Evolutionary conservation across 345 rosid species (phyloP).

Genomic region (Citrus australasica): DNA sequence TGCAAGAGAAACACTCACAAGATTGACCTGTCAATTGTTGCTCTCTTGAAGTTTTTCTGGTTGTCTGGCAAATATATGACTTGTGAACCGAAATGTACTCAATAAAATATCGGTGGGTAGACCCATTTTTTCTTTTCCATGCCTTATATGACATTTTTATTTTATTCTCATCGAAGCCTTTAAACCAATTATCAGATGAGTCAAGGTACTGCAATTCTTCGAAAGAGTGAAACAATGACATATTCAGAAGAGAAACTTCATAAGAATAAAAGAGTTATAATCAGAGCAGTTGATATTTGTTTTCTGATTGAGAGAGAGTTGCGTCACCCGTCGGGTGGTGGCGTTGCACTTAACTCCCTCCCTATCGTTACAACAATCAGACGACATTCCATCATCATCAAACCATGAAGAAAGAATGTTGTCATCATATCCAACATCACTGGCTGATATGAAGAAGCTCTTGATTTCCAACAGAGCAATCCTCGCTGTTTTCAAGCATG

Average conservation of each 20-base stretch:
- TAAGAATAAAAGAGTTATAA: no score
- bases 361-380: neutral
- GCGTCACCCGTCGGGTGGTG: neutral
- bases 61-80: no score
- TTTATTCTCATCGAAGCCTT: neutral
- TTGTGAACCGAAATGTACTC: no score
- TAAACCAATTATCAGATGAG: neutral
- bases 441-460: conserved; percentile 2
- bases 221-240: conserved; percentile 16
- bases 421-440: neutral
- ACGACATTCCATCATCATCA: no score
- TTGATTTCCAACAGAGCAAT: conserved; percentile 19
- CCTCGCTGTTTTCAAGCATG: conserved; percentile 14
- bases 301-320: neutral
- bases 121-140: no score
- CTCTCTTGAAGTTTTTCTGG: no score
- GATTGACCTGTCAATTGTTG: no score
- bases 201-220: neutral
- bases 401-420: neutral
- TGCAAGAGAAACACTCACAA: no score
- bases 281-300: no score
- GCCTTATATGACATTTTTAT: no score
- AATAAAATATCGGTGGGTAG: no score
- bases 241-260: neutral
- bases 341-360: conserved; percentile 13